Evolutionary conservation across 345 rosid genomes (phyloP).

Genomic region (Orychophragmus violaceus): DNA sequence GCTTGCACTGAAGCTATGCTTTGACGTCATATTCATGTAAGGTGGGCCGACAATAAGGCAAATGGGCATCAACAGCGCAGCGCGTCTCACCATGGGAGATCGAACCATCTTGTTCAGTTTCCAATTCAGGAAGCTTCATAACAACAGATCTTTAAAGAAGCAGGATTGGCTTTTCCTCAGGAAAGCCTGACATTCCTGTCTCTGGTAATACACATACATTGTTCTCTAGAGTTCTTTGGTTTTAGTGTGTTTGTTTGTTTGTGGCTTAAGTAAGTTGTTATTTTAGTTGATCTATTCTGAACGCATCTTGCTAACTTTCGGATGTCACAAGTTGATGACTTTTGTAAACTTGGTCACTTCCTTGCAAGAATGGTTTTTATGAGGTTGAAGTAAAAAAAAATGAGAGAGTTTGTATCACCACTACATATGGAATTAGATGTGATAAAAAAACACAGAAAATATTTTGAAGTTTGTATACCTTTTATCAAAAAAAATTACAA

Average conservation of each 20-base stretch:
- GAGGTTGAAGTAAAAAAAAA: not conserved
- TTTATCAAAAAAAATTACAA: too few species aligned
- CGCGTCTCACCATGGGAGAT: conserved; percentile 95
- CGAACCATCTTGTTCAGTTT: conserved; percentile 57
- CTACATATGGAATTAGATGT: too few species aligned
- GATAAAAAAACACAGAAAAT: too few species aligned
- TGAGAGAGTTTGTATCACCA: too few species aligned
- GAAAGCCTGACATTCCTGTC: conserved; percentile 60
- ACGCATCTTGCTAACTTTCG: conserved; percentile 15
- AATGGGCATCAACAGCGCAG: conserved; percentile 51
- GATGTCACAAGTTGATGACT: conserved; percentile 16
- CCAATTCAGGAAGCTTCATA: conserved; percentile 48
- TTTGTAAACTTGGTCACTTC: conserved; percentile 11
- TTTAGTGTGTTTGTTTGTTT: not conserved
- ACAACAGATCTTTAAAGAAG: conserved; percentile 63
- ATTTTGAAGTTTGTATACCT: too few species aligned
- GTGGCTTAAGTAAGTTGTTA: conserved; percentile 9
- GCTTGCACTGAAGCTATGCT: not conserved
- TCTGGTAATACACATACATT: conserved; percentile 44
- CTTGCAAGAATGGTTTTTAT: conserved; percentile 12
- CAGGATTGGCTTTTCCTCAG: conserved; percentile 64
- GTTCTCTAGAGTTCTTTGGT: conserved; percentile 30
- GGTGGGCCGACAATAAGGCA: conserved; percentile 74
- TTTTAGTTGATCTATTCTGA: conserved; percentile 16
- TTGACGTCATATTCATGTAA: conserved; percentile 43